These are phyloP conservation scores for Torulaspora franciscae DNA, from an alignment of 805 yeast genomes.

Conservation along the genomic window DNA sequence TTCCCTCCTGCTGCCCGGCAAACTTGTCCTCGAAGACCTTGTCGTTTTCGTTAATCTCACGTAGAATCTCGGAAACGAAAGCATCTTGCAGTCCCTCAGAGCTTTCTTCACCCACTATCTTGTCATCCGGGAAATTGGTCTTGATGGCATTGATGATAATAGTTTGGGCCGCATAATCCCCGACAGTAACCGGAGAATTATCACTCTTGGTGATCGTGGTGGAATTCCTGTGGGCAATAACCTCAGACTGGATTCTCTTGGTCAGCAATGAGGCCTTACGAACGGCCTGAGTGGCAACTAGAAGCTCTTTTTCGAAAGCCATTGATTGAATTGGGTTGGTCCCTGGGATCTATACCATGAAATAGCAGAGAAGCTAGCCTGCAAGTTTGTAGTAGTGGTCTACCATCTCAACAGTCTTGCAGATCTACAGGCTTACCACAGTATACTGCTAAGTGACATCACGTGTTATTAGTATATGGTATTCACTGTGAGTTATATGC, in stretches of 20 bases:
- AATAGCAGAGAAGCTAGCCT: not conserved
- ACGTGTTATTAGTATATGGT: constrained; percentile 8
- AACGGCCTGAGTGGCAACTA: constrained; percentile 84
- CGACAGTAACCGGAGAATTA: constrained; percentile 91
- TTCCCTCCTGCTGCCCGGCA: constrained; percentile 22
- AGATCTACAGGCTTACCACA: not conserved
- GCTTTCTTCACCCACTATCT: constrained; percentile 92
- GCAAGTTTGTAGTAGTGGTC: no score
- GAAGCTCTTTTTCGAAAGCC: constrained; percentile 59
- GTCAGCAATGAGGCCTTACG: constrained; percentile 80
- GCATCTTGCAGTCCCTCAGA: constrained; percentile 60
- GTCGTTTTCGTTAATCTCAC: constrained; percentile 54
- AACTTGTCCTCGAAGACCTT: constrained; percentile 35
- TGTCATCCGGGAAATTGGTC: constrained; percentile 75
- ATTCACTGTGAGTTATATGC: constrained; percentile 1
- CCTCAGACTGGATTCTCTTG: constrained; percentile 53
- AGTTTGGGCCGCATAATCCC: constrained; percentile 96
- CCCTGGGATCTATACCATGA: not conserved
- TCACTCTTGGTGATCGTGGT: constrained; percentile 76
- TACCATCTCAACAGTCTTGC: not conserved
- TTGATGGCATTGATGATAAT: constrained; percentile 79
- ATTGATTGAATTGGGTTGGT: constrained; percentile 11
- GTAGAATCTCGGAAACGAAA: constrained; percentile 47
- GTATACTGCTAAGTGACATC: not conserved
- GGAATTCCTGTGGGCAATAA: constrained; percentile 42